These are phyloP conservation scores for Aciculosporium take DNA, from an alignment of 2,329 filamentous ascomycete genomes.

Conservation along the genomic window DNA sequence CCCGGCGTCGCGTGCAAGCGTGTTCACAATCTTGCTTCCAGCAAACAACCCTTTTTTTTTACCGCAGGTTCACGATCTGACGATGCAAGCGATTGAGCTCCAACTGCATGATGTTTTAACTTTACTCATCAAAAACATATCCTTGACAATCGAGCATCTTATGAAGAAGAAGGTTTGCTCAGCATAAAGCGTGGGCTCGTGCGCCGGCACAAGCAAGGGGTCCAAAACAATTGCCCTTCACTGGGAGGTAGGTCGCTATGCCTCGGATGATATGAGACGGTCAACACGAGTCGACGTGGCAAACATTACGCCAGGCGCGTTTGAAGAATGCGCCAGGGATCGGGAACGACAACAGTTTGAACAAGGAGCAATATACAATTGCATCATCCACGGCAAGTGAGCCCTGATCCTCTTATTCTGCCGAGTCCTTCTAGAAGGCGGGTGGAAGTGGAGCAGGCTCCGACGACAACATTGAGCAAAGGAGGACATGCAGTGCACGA, in stretches of 20 bases:
- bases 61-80: background rate
- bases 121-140: background rate
- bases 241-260: background rate
- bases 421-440: constrained; percentile 1
- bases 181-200: background rate
- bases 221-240: background rate
- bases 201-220: background rate
- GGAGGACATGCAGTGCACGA: background rate
- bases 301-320: background rate
- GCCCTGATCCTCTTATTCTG: background rate
- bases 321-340: background rate
- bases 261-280: background rate
- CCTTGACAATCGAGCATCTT: no score
- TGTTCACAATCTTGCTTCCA: no score
- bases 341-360: background rate
- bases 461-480: no score
- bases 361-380: no score
- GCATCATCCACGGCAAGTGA: background rate
- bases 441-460: background rate
- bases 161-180: background rate
- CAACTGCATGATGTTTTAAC: background rate
- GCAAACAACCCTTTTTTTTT: no score
- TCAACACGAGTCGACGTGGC: background rate
- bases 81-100: background rate
- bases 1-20: no score